Percentiles rank a stretch among this genome's conserved stretches.
Evolutionary conservation across 129 eudicot genomes (phyloP).

Genomic region (Tagetes erecta): DNA sequence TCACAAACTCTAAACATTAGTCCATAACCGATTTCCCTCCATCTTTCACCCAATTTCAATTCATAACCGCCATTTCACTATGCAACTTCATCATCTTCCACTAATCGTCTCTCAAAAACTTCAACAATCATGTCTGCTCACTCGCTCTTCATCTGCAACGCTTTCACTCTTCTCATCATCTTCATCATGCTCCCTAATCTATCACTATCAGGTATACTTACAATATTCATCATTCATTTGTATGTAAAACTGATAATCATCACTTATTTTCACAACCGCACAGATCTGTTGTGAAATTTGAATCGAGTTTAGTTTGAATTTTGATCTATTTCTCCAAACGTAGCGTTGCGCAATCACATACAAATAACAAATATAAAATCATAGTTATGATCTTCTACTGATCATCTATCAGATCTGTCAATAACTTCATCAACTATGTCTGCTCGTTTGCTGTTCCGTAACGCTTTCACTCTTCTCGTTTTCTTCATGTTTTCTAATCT

Average conservation of each 20-base stretch:
- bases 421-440: not conserved
- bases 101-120: not conserved
- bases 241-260: not conserved
- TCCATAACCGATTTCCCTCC: conserved; percentile 32
- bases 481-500: conserved; percentile 23
- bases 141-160: conserved; percentile 7
- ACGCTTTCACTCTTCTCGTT: not conserved
- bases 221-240: not conserved
- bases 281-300: not conserved
- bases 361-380: not conserved
- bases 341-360: not conserved
- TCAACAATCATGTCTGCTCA: conserved; percentile 2
- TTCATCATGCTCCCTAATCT: conserved; percentile 22
- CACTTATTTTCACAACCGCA: not conserved
- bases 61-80: conserved; percentile 22
- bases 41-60: conserved; percentile 6
- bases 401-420: not conserved
- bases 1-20: not conserved
- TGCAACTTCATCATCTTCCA: conserved; percentile 22
- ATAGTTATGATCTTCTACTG: not conserved
- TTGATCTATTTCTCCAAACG: not conserved
- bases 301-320: not conserved
- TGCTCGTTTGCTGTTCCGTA: conserved; percentile 13
- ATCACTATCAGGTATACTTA: conserved; percentile 22
- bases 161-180: conserved; percentile 13